A percentile compares a stretch with the other conserved stretches of the same genome.
Conservation (phyloP, 768 basidiomycete species). For the Trametes maxima region DNA sequence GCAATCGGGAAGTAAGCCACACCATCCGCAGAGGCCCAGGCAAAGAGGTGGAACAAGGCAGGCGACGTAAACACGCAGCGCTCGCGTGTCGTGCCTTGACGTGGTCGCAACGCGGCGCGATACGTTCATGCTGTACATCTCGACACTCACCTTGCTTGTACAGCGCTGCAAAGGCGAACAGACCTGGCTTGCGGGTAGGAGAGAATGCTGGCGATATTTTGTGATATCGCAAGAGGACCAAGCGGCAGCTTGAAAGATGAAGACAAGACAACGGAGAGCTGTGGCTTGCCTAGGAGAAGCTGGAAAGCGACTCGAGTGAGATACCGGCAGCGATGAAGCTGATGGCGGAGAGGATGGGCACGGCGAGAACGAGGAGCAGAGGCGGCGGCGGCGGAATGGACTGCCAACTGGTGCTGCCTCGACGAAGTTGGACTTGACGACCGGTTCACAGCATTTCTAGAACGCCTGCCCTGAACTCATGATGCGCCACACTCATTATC, state of each 20-base stretch:
- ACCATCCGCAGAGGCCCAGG: background rate
- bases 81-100: conserved; percentile 22
- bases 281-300: no score
- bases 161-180: conserved; percentile 3
- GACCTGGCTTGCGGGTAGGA: conserved; percentile 3
- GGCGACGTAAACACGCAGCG: conserved; percentile 19
- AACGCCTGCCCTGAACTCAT: conserved; percentile 29
- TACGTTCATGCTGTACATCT: background rate
- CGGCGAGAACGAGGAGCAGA: conserved; percentile 24
- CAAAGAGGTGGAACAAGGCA: background rate
- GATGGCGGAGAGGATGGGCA: conserved; percentile 21
- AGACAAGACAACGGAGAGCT: background rate
- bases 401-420: conserved; percentile 24
- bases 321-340: no score
- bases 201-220: conserved; percentile 14
- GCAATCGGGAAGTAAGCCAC: conserved; percentile 15
- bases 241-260: conserved; percentile 8
- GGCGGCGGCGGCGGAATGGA: conserved; percentile 29
- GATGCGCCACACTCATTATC: conserved; percentile 8
- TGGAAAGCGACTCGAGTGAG: no score
- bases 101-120: background rate
- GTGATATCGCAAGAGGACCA: conserved; percentile 22
- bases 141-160: conserved; percentile 20
- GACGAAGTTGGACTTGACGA: conserved; percentile 24
- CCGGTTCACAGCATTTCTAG: conserved; percentile 31